Evolutionary conservation across 2,329 filamentous ascomycete genomes (phyloP).

Genomic region (Trichoderma koningii): DNA sequence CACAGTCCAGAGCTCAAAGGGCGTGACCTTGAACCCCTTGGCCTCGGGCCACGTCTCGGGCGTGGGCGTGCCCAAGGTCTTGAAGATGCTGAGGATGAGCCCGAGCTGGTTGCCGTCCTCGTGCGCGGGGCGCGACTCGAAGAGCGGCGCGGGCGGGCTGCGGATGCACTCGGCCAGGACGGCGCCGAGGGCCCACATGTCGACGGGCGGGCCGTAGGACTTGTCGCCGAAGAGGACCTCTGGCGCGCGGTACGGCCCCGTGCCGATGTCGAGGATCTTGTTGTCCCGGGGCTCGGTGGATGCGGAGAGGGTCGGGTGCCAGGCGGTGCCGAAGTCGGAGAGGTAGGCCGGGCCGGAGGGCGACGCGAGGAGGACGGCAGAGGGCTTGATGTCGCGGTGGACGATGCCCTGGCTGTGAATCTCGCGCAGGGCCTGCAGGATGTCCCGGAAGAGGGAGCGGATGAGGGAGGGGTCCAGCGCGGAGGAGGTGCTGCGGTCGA

Average conservation of each 20-base stretch:
- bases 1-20: slow-evolving; percentile 85
- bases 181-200: slow-evolving; percentile 87
- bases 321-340: slow-evolving; percentile 90
- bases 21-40: slow-evolving; percentile 64
- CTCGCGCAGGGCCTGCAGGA: slow-evolving; percentile 70
- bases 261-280: slow-evolving; percentile 93
- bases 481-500: slow-evolving; percentile 47
- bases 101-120: slow-evolving; percentile 91
- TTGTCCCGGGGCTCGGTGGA: slow-evolving; percentile 64
- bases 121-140: slow-evolving; percentile 70
- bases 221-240: slow-evolving; percentile 86
- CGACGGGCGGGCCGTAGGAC: slow-evolving; percentile 70
- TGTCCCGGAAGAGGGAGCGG: slow-evolving; percentile 58
- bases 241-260: slow-evolving; percentile 85
- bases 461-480: slow-evolving; percentile 34
- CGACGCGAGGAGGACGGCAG: slow-evolving; percentile 75
- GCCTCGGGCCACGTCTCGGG: slow-evolving; percentile 83
- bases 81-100: slow-evolving; percentile 89
- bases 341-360: slow-evolving; percentile 72
- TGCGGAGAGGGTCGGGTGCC: slow-evolving; percentile 64
- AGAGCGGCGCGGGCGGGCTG: slow-evolving; percentile 63
- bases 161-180: slow-evolving; percentile 76
- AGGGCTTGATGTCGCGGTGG: slow-evolving; percentile 92
- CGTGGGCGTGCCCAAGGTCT: slow-evolving; percentile 84
- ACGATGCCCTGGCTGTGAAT: slow-evolving; percentile 78